Evolutionary conservation across 331 rosid species (phyloP), one percentile per base, ranked within the genome.

Genomic region (Phaseolus coccineus): DNA sequence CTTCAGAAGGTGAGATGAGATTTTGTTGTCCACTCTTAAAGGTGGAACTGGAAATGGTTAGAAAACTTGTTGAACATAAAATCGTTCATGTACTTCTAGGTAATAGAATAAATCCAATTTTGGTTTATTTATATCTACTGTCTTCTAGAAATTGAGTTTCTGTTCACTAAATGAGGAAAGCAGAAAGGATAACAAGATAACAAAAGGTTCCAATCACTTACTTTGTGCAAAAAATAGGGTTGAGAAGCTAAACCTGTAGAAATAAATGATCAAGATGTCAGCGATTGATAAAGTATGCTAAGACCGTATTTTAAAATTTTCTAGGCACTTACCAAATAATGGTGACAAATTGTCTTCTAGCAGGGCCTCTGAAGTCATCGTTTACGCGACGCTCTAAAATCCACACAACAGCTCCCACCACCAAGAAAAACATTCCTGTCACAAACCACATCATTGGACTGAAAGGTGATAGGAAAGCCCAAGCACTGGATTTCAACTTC

Each of bases 381-480:
- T 92, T 92, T 0, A 76, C 53, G 66, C 88, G 65, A 19, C 87
- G 88, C 82, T 92, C 93, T 80, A 92, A 75, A 81, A 88, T 81
- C 97, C 97, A 88, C 42, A 92, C 73, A 71, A 92, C 91, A 10
- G 74, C 85, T 81, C 97, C 94, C 37, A 90, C 85, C 33, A 79
- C 74, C 6, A 92, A 69, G 83, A 88, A 87, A 84, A 75, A 88
- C 56, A 86, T 51, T 40, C 89, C 83, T 2, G 89, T 90, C 19
- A 87, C 86, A 71, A 85, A 66, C 97, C 93, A 90, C 97, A 92
- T 88, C 78, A 59, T 79, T 28, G 87, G 88, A 74, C 91, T 88
- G 57, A 90, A 92, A 14, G 93, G 97, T 67, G 82, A 78, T 6
- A 92, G 74, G 80, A 92, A 92, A 19, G 93, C 94, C 97, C 91